Percentiles rank a stretch among this genome's conserved stretches.
Evolutionary conservation across 2,329 filamentous ascomycete genomes (phyloP).

Genomic region (Fusarium udum): DNA sequence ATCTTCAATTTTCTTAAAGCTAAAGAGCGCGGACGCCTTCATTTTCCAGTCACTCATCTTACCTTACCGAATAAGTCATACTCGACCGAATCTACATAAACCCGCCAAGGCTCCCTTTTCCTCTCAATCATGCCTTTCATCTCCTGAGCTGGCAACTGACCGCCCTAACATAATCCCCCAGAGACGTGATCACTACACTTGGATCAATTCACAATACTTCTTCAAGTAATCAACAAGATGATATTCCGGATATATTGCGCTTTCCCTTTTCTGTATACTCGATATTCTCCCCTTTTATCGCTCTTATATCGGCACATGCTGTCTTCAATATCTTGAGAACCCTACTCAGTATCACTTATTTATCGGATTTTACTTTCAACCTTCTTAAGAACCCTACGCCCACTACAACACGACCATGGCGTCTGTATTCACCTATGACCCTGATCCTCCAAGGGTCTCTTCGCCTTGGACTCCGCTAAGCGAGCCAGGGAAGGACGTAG

Average conservation of each 20-base stretch:
- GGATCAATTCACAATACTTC: constrained; percentile 5
- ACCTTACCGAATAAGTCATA: not conserved
- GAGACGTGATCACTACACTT: constrained; percentile 35
- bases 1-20: not conserved
- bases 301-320: constrained; percentile 15
- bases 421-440: constrained; percentile 95
- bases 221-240: constrained; percentile 37
- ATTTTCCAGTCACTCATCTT: not conserved
- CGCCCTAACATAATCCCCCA: constrained; percentile 20
- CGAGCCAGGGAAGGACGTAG: constrained; percentile 51
- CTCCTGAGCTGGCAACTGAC: constrained; percentile 33
- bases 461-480: constrained; percentile 84
- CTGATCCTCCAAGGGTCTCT: constrained; percentile 84
- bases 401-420: constrained; percentile 68
- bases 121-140: constrained; percentile 35
- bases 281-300: constrained; percentile 13
- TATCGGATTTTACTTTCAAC: not conserved
- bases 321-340: constrained; percentile 34
- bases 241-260: constrained; percentile 35
- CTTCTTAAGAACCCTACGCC: not conserved
- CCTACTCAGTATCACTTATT: not conserved
- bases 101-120: not conserved
- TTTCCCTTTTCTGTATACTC: constrained; percentile 23
- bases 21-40: not conserved
- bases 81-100: not conserved